Conservation (phyloP, 202 grass and related monocot genomes). For the Saccharum hybrid region DNA sequence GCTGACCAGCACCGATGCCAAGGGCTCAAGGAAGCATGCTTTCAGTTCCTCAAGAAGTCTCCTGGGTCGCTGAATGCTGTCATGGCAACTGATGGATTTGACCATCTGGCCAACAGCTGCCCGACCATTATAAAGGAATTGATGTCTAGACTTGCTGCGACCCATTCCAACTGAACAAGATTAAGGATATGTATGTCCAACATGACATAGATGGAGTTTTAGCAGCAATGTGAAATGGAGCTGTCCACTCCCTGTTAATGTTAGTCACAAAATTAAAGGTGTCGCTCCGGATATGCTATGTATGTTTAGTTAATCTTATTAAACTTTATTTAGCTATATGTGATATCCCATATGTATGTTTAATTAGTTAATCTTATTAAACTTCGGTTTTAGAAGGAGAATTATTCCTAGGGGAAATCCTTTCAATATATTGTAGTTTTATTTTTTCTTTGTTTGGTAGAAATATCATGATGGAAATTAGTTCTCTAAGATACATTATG, state of each 20-base stretch:
- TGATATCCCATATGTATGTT: background rate
- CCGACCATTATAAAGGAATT: background rate
- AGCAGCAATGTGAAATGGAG: background rate
- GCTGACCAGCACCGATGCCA: background rate
- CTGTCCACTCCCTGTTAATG: background rate
- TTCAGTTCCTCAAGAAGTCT: background rate
- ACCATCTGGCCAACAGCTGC: background rate
- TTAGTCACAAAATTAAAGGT: background rate
- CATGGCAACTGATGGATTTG: conserved; percentile 1
- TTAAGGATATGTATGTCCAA: background rate
- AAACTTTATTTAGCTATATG: background rate
- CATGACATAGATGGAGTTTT: background rate
- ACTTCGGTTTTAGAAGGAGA: background rate
- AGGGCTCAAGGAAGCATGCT: background rate
- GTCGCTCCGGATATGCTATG: background rate
- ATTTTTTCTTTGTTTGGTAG: no score
- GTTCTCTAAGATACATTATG: no score
- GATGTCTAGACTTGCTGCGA: background rate
- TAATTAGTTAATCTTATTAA: background rate
- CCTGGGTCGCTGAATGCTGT: background rate
- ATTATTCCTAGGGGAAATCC: background rate
- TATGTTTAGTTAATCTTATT: background rate
- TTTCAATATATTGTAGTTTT: background rate
- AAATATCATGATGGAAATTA: no score
- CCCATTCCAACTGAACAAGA: background rate